Conservation (phyloP, 2,329 filamentous ascomycete genomes). For the Huntiella abstrusa region DNA sequence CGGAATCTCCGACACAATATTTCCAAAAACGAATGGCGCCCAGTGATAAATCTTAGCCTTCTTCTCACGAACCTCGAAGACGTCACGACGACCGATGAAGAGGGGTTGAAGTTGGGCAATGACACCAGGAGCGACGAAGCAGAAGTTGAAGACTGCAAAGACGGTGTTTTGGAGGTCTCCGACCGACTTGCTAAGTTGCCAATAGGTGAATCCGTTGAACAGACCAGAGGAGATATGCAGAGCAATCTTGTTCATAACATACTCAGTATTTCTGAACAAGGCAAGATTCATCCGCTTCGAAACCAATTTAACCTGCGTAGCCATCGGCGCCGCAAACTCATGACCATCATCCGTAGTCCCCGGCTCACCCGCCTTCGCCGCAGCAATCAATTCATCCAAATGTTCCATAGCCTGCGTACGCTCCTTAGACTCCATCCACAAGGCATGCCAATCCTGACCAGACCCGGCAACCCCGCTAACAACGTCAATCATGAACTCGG, state of each 20-base stretch:
- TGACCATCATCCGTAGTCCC: conserved; percentile 31
- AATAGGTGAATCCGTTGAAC: conserved; percentile 44
- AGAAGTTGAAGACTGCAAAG: conserved; percentile 44
- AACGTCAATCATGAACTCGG: conserved; percentile 55
- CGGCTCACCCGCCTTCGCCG: conserved; percentile 28
- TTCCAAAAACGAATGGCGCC: conserved; percentile 46
- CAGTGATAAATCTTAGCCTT: conserved; percentile 43
- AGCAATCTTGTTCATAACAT: conserved; percentile 43
- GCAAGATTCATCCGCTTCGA: conserved; percentile 41
- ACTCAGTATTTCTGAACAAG: conserved; percentile 47
- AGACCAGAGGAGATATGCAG: conserved; percentile 35
- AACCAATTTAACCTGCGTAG: conserved; percentile 43
- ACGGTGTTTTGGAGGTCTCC: conserved; percentile 33
- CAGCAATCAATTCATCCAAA: conserved; percentile 41
- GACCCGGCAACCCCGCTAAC: conserved; percentile 39
- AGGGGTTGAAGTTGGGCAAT: conserved; percentile 40
- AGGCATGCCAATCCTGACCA: conserved; percentile 43
- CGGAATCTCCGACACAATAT: conserved; percentile 50
- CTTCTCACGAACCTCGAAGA: conserved; percentile 39
- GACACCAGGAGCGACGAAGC: conserved; percentile 40
- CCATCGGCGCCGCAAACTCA: conserved; percentile 54
- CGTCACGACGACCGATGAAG: conserved; percentile 36
- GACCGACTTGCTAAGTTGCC: conserved; percentile 34
- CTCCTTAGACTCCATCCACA: conserved; percentile 49
- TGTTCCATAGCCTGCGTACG: conserved; percentile 36